Evolutionary conservation across 2,329 filamentous ascomycete species (phyloP), one percentile per base, ranked within the genome.

Genomic region (Aspergillus intermedius): DNA sequence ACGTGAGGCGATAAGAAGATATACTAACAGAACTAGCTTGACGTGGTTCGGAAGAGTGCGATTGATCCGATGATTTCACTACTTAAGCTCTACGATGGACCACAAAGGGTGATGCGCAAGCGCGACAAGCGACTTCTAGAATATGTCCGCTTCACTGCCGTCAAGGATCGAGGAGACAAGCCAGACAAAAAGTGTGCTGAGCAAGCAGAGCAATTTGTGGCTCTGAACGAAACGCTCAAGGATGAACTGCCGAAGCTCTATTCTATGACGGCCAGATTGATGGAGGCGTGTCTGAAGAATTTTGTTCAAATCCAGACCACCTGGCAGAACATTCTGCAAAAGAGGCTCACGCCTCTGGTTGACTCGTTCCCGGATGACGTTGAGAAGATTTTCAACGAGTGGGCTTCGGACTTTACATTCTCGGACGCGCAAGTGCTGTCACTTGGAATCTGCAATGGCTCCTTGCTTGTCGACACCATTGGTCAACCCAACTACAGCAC

Each of bases 181-280:
- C 77, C 89, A 10, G 91, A 97, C 65, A 86, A 89, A 61, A 93
- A 91, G 65, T 84, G 91, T 3, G 76, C 81, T 13, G 89, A 95
- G 58, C 81, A 87, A 35, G 88, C 90, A 17, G 89, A 95, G 61
- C 86, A 94, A 64, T 98, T 95, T 67, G 80, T 88, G 37, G 89
- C 90, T 6, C 76, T 98, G 51, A 97, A 97, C 63, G 88, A 95
- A 54, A 89, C 91, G 0, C 77, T 97, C 51, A 96, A 95, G 69
- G 86, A 91, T 56, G 91, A 97, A 65, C 77, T 98, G 42, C 91
- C 91, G 1, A 84, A 84, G 64, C 78, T 98, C 13, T 95, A 93
- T 45, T 72, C 75, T 6, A 73, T 93, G 54, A 96, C 91, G 1
- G 88, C 88, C 53, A 87, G 84, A 59, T 75, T 96, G 52, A 89